Evolutionary conservation across 345 rosid genomes (phyloP), one percentile per base, ranked within the genome.

Genomic region (Populus euphratica): DNA sequence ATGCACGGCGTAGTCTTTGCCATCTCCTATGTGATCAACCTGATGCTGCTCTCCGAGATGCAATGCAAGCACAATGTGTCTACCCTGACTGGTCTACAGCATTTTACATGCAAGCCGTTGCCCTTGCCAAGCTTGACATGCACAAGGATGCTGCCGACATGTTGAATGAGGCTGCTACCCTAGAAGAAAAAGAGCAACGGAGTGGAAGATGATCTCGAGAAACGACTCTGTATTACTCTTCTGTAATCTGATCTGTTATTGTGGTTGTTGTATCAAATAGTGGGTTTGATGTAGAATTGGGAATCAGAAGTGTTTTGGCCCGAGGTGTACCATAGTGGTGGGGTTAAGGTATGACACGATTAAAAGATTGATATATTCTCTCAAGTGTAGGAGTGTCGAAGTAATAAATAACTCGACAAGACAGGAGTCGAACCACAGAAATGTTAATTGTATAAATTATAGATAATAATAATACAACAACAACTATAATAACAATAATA

Each of bases 11-110:
- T 87, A 89, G 97, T 83, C 89, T 91, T 50, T 94, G 96, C 80
- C 74, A 89, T 82, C 90, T 94, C 50, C 83, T 94, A 39, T 89
- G 90, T 16, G 92, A 92, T 73, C 96, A 92, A 74, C 88, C 94
- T 8, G 98, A 92, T 84, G 97, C 90, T 56, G 97, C 94, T 54
- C 93, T 94, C 12, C 83, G 98, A 81, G 98, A 94, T 79, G 98
- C 97, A 47, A 94, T 94, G 97, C 98, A 94, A 84, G 96, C 97
- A 35, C 94, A 94, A 68, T 94, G 94, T 20, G 94, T 92, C 3
- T 92, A 88, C 75, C 94, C 94, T 0, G 94, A 91, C 5, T 94
- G 98, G 97, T 91, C 98, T 33, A 94, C 98, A 1, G 91, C 98
- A 65, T 90, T 92, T 73, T 92, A 94, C 83, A 89, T 92, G 88